These are phyloP conservation scores for Clitoria ternatea DNA, from an alignment of 306 rosid genomes.

Conservation along the genomic window DNA sequence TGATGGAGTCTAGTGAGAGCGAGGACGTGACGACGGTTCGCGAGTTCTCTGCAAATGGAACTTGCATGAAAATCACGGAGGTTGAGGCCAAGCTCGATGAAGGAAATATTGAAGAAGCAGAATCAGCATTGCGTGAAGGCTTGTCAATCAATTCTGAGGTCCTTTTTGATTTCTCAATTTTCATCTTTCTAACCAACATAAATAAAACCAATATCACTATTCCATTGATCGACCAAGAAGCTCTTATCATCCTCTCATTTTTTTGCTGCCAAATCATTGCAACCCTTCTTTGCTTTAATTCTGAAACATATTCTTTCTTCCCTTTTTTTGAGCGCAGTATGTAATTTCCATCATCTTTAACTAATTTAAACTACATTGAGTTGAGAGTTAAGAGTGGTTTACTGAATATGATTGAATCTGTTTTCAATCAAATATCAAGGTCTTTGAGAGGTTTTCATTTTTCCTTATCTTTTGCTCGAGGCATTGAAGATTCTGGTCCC, in stretches of 20 bases:
- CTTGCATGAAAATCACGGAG: conserved; percentile 47
- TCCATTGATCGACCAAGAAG: too few relatives aligned
- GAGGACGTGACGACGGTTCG: conserved; percentile 31
- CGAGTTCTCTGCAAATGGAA: conserved; percentile 70
- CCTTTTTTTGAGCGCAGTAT: too few relatives aligned
- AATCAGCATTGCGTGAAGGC: conserved; percentile 76
- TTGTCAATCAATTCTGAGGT: conserved; percentile 89
- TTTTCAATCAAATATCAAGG: not conserved
- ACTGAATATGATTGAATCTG: not conserved
- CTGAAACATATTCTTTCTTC: too few relatives aligned
- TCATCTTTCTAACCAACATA: too few relatives aligned
- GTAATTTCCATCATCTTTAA: too few relatives aligned
- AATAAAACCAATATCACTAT: not conserved
- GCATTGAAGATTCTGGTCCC: not conserved
- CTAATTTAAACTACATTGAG: too few relatives aligned
- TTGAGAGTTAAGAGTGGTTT: not conserved
- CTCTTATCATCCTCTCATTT: too few relatives aligned
- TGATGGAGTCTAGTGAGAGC: conserved; percentile 52
- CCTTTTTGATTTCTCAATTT: not conserved
- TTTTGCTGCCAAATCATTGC: too few relatives aligned
- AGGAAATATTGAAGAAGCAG: conserved; percentile 93
- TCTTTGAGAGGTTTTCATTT: not conserved
- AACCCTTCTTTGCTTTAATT: too few relatives aligned
- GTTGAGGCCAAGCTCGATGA: conserved; percentile 83
- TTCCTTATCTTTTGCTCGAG: not conserved